A percentile compares a stretch with the other conserved stretches of the same genome.
Conservation (phyloP, 345 rosid species). For the Aethionema arabicum region DNA sequence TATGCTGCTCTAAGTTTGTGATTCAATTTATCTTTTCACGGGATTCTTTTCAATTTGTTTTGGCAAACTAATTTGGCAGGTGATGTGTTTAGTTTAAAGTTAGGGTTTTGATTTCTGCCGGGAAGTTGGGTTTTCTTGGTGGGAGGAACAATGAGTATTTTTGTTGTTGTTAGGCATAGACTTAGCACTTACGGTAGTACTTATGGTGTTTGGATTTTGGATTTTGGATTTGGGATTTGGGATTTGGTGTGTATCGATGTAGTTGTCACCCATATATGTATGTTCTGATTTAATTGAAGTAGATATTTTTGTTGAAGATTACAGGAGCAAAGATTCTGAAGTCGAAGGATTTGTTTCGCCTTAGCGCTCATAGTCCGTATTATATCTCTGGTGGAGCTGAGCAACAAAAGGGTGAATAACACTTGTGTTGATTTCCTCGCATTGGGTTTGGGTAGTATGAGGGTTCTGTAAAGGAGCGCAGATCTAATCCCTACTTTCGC, state of each 20-base stretch:
- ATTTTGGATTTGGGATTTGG: background rate
- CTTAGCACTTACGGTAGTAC: background rate
- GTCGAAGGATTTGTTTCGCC: background rate
- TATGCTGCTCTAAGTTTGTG: constrained; percentile 3
- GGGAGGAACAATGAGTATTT: background rate
- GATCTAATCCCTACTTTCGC: constrained; percentile 18
- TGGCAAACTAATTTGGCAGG: too few species aligned
- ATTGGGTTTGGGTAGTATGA: background rate
- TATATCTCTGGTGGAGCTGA: background rate
- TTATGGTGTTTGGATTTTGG: constrained; percentile 8
- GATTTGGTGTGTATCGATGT: background rate
- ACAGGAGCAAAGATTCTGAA: background rate
- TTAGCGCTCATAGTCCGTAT: background rate
- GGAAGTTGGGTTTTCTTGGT: background rate
- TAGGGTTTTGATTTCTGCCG: constrained; percentile 33
- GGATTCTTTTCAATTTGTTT: background rate
- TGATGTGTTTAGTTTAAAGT: constrained; percentile 9
- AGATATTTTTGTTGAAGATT: too few species aligned
- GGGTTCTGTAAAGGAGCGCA: constrained; percentile 17
- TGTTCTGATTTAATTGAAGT: constrained; percentile 6
- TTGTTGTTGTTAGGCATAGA: background rate
- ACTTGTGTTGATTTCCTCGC: too few species aligned
- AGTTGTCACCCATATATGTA: constrained; percentile 2
- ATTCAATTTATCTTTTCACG: background rate
- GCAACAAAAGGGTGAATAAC: too few species aligned